These are phyloP conservation scores for Brassica carinata DNA, from an alignment of 345 rosid species.

Conservation along the genomic window DNA sequence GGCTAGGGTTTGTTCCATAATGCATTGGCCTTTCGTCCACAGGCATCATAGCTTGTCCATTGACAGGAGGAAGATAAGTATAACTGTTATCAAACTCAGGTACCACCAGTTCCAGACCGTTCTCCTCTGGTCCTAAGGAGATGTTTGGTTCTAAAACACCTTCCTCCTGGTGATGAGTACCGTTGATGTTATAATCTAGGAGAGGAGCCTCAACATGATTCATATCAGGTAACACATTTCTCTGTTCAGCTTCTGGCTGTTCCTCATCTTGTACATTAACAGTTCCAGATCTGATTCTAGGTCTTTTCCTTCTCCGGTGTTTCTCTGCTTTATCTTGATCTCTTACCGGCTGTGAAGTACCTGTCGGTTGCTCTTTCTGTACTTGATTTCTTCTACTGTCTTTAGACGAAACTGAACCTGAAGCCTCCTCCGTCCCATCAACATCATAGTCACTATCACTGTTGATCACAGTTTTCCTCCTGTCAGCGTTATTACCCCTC, in stretches of 20 bases:
- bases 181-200: slow-evolving; percentile 48
- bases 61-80: slow-evolving; percentile 49
- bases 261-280: slow-evolving; percentile 45
- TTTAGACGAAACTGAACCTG: slow-evolving; percentile 86
- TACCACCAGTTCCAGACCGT: slow-evolving; percentile 41
- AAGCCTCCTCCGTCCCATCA: slow-evolving; percentile 65
- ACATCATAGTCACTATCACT: slow-evolving; percentile 90
- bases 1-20: slow-evolving; percentile 51
- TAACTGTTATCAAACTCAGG: slow-evolving; percentile 52
- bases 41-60: slow-evolving; percentile 52
- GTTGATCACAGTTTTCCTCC: slow-evolving; percentile 52
- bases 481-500: slow-evolving; percentile 45
- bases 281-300: slow-evolving; percentile 39
- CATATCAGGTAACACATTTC: slow-evolving; percentile 60
- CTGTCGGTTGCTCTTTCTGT: slow-evolving; percentile 40
- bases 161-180: slow-evolving; percentile 41
- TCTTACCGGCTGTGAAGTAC: slow-evolving; percentile 30
- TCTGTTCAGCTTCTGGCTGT: slow-evolving; percentile 42
- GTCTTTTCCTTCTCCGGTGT: slow-evolving; percentile 52
- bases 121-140: slow-evolving; percentile 44
- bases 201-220: slow-evolving; percentile 49
- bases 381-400: slow-evolving; percentile 55
- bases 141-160: slow-evolving; percentile 40
- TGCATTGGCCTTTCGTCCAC: slow-evolving; percentile 61
- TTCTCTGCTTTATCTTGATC: slow-evolving; percentile 50